A percentile compares a stretch with the other conserved stretches of the same genome.
These are phyloP conservation scores for Leccinum variicolor DNA, from an alignment of 768 basidiomycete species.

Conservation along the genomic window DNA sequence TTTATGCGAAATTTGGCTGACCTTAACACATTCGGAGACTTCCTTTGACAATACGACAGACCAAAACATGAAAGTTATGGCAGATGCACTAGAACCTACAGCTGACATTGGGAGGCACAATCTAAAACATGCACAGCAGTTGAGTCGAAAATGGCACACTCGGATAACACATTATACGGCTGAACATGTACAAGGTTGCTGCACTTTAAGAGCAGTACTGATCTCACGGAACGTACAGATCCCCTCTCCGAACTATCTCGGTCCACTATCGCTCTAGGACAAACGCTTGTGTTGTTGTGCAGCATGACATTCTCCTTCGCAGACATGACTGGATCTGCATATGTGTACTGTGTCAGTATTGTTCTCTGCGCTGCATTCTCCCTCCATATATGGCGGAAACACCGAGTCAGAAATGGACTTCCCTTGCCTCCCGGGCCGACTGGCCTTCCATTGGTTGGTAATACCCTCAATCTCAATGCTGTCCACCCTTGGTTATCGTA, in stretches of 20 bases:
- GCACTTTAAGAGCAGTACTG: neutral
- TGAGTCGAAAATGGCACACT: neutral
- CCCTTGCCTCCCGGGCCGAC: conserved; percentile 51
- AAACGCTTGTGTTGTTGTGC: neutral
- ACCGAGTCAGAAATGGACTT: conserved; percentile 12
- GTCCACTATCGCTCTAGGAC: neutral
- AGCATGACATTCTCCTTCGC: neutral
- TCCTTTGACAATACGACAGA: conserved; percentile 41
- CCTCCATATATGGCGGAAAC: conserved; percentile 15
- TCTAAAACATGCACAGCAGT: neutral
- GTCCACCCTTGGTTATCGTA: conserved; percentile 33
- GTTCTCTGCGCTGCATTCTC: conserved; percentile 1
- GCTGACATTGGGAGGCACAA: neutral
- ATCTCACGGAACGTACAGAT: neutral
- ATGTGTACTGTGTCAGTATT: conserved; percentile 3
- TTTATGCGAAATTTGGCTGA: conserved; percentile 92
- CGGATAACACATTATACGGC: neutral
- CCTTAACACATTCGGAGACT: conserved; percentile 92
- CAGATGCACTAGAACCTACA: neutral
- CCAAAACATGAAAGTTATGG: neutral
- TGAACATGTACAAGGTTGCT: neutral
- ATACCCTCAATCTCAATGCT: conserved; percentile 15
- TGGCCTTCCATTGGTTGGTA: conserved; percentile 37
- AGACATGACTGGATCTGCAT: neutral
- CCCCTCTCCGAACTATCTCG: neutral